Base-by-base conservation (phyloP, 2,329 filamentous ascomycete genomes). In the Alternaria sp. region DNA sequence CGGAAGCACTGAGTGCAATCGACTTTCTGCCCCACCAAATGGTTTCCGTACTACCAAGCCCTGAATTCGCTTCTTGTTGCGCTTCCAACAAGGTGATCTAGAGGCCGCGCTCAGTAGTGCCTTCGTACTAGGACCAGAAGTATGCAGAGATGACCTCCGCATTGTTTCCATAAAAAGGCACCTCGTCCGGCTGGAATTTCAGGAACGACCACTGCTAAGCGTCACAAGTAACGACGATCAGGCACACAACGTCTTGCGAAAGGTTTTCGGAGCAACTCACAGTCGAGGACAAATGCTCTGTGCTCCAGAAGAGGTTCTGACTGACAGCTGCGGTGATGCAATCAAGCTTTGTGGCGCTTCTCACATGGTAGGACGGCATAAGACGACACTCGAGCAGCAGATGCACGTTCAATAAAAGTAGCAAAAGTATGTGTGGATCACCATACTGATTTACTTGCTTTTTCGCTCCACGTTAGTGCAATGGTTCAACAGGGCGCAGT, bases 321-420 rank as follows among this genome's bases (percentile, higher is more conserved):
- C 55, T 69, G 68, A 69, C 62, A 70, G 57, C 62, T 69, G 63
- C 38, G 49, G 72, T 71, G 60, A 57, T 67, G 52, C 52, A 51
- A 55, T 72, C 66, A 76, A 77, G 73, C 73, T 76, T 75, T 76
- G 73, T 76, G 70, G 75, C 73, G 72, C 68, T 70, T 66, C 73
- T 62, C 46, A 54, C 41, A 43, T 20, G 16, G 64, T 72, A 25
- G 58, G 54, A 66, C 66, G 38, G 62, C 53, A 52, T 45, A 56
- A 40, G 36, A 20, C 44, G 48, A 36, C 41, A 48, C 32, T 51
- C 51, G 54, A 54, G 57, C 48, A 60, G 52, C 57, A 46, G 56
- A 54, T 53, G 36, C 20, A 49, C 20, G 32, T 46, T 58, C 48
- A 34, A 55, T 36, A 28, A 45, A 54, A 38, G 40, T 38, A 46